Evolutionary conservation across 805 yeast genomes (phyloP).

Genomic region (Ogataea allantospora): DNA sequence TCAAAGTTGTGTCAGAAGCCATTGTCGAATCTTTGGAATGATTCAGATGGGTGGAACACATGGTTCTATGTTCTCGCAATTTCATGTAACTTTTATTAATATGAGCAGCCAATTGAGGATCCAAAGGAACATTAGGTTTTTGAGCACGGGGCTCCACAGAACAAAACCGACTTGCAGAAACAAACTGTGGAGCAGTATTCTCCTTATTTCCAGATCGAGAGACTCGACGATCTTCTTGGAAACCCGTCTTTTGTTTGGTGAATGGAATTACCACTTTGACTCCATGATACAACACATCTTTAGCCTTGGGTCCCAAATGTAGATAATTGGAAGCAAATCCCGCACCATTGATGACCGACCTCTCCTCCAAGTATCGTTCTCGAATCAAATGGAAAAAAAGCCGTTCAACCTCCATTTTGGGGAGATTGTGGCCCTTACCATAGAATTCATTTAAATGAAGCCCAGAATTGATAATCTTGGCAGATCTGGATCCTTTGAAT

Average conservation of each 20-base stretch:
- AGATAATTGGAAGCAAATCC: constrained; percentile 83
- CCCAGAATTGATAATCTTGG: constrained; percentile 61
- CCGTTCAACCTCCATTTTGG: constrained; percentile 74
- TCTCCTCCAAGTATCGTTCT: constrained; percentile 65
- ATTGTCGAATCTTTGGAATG: constrained; percentile 35
- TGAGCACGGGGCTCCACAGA: constrained; percentile 3
- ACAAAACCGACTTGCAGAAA: constrained; percentile 20
- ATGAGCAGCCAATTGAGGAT: constrained; percentile 29
- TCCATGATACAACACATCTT: constrained; percentile 38
- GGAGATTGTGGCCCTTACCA: constrained; percentile 65
- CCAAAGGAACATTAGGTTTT: constrained; percentile 7
- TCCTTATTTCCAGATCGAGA: constrained; percentile 21
- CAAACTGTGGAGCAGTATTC: constrained; percentile 18
- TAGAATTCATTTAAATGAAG: constrained; percentile 60
- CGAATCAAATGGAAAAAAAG: constrained; percentile 76
- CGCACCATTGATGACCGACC: constrained; percentile 65
- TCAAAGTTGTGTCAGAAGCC: constrained; percentile 41
- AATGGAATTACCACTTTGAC: constrained; percentile 54
- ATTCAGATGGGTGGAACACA: constrained; percentile 41
- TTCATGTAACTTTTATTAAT: constrained; percentile 30
- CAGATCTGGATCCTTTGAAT: constrained; percentile 65
- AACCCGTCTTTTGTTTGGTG: constrained; percentile 23
- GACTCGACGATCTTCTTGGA: not conserved
- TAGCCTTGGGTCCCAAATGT: constrained; percentile 56
- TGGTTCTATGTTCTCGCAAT: constrained; percentile 42